Conservation (phyloP, 768 basidiomycete species). For the Termitomyces bulborhizus region DNA sequence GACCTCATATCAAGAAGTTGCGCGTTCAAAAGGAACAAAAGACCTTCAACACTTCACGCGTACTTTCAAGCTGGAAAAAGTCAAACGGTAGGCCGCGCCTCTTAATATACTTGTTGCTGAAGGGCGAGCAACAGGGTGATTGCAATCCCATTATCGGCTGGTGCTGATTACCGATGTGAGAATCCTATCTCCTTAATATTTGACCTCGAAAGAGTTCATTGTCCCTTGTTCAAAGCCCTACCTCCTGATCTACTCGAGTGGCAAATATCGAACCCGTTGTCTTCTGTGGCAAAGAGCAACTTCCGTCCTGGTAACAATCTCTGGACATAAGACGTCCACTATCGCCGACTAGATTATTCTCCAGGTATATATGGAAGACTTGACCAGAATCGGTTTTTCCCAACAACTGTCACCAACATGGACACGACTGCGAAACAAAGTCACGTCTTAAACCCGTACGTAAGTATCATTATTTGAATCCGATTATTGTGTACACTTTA, state of each 20-base stretch:
- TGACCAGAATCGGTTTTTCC: conserved; percentile 49
- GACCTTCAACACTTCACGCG: conserved; percentile 69
- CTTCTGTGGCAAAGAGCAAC: conserved; percentile 45
- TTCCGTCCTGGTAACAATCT: conserved; percentile 41
- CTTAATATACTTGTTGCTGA: neutral
- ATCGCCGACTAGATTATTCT: neutral
- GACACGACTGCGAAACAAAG: conserved; percentile 76
- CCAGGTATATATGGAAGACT: conserved; percentile 52
- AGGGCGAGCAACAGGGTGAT: conserved; percentile 39
- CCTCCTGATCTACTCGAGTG: conserved; percentile 46
- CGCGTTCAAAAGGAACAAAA: conserved; percentile 35
- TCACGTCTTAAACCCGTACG: conserved; percentile 60
- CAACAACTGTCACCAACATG: conserved; percentile 74
- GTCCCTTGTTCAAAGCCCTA: conserved; percentile 28
- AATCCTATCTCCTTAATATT: neutral
- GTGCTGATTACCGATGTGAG: conserved; percentile 64
- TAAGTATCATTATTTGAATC: conserved; percentile 23
- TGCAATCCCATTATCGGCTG: conserved; percentile 46
- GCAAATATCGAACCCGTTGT: conserved; percentile 54
- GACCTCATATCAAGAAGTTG: conserved; percentile 41
- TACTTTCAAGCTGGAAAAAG: conserved; percentile 40
- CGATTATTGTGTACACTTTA: neutral
- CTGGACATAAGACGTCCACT: neutral
- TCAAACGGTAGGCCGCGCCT: conserved; percentile 41
- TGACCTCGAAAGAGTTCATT: neutral